Base-by-base conservation (phyloP, 2,329 filamentous ascomycete species). In the Talaromyces sp. region DNA sequence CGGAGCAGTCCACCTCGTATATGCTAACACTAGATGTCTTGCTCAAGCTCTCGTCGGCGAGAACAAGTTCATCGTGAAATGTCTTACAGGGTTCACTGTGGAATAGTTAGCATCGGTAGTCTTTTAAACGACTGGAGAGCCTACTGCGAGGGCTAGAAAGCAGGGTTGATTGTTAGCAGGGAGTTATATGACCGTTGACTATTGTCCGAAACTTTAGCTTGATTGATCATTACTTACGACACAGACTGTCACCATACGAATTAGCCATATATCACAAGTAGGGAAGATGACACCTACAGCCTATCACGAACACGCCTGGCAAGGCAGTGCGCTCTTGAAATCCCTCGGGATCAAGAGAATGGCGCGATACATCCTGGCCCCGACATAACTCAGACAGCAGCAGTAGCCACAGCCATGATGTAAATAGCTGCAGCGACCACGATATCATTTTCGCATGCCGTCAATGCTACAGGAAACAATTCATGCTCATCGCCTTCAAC, bases 1-100 rank as follows among this genome's bases (percentile, higher is more conserved):
- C 44, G 2, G 55, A 58, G 37, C 61, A 63, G 21, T 63, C 61
- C 23, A 63, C 37, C 35, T 63, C 61, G 28, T 63, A 59, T 39
- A 63, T 52, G 35, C 37, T 33, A 23, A 63, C 61, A 9, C 54
- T 18, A 23, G 55, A 63, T 21, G 44, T 58, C 23, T 52, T 52
- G 25, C 37, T 52, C 35, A 63, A 54, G 18, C n/a, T 52, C 11
- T 63, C 61, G 1, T 35, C 44, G 25, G 61, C 61, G 16, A 52
- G 12, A 1, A 33, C n/a, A 18, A 63, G 55, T n/a, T 63, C 42
- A n/a, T 31, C 31, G 5, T 59, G 46, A 33, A 59, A 12, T 44
- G 25, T 7, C 59, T 58, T 54, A 46, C 61, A 63, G 5, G 55
- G 55, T 44, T 63, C 61, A n/a, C 61, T 63, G 12, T 12, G 7